Evolutionary conservation across 2,329 filamentous ascomycete genomes (phyloP), one percentile per base, ranked within the genome.

Genomic region (Setomelanomma holmii): DNA sequence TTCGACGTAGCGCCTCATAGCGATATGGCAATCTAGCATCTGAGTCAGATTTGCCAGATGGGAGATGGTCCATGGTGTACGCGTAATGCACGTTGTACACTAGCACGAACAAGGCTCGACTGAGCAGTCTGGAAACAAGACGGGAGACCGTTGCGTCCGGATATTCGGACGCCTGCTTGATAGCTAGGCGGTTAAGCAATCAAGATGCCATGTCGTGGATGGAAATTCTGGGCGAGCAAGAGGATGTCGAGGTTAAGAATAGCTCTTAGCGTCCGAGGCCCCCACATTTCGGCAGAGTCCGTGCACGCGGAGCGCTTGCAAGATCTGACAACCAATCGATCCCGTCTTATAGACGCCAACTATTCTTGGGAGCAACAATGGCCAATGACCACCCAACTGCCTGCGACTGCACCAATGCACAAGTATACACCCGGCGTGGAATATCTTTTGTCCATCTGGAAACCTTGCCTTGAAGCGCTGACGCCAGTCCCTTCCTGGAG

Each of bases 401-500:
- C n/a, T 16, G 19, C 17, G 6, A 27, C 23, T 44, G 12, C 33
- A 41, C 39, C 35, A 40, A 47, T 52, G 17, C 36, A n/a, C 39
- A 33, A 35, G 52, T 44, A 61, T 57, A 60, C 56, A 23, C 34
- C 49, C 63, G 64, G 60, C 40, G 19, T 30, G 63, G 67, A 61
- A 56, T 34, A 64, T 62, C 56, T 43, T 62, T 68, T 44, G 56
- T 60, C 63, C 64, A 38, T 38, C 40, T 33, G 45, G 45, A 49
- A 53, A 49, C 49, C 56, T 48, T 43, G 41, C 42, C 51, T 53
- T 56, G 55, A 50, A 70, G 66, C 70, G 71, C 70, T 61, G 34
- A 58, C 57, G 53, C 59, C 55, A 57, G 52, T 41, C 63, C 55
- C 49, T 55, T 60, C 59, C 51, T 44, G 43, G 56, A 45, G 54